Percentiles rank a stretch among this genome's conserved stretches.
These are phyloP conservation scores for Sclerotinia minor DNA, from an alignment of 2,329 filamentous ascomycete species.

Conservation along the genomic window DNA sequence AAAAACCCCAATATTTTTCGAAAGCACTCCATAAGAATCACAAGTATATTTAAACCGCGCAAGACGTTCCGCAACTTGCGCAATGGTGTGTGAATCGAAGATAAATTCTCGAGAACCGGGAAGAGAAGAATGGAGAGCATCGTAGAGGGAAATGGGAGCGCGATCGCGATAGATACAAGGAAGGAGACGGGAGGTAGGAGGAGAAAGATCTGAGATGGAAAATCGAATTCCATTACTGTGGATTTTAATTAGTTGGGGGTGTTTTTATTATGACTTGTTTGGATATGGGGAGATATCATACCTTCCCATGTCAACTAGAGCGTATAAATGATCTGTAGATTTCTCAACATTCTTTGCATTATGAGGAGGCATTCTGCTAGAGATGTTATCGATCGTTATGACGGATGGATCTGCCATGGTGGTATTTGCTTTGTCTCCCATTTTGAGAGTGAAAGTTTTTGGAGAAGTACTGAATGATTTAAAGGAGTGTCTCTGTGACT, in stretches of 20 bases:
- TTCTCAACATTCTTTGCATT: constrained; percentile 22
- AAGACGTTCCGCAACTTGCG: constrained; percentile 64
- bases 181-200: constrained; percentile 69
- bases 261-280: not conserved
- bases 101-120: constrained; percentile 40
- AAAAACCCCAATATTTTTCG: constrained; percentile 67
- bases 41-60: constrained; percentile 72
- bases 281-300: constrained; percentile 31
- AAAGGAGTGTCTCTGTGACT: not conserved
- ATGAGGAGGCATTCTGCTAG: constrained; percentile 35
- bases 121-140: constrained; percentile 63
- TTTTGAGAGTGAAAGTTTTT: not conserved
- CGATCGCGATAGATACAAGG: constrained; percentile 77
- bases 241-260: constrained; percentile 24
- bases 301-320: constrained; percentile 43
- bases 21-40: constrained; percentile 64
- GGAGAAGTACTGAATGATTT: not conserved
- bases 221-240: constrained; percentile 87
- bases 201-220: constrained; percentile 79
- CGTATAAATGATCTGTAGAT: constrained; percentile 36
- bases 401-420: constrained; percentile 23
- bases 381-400: constrained; percentile 40
- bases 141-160: constrained; percentile 81
- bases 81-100: constrained; percentile 59
- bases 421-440: not conserved